Evolutionary conservation across 2,329 filamentous ascomycete species (phyloP), one percentile per base, ranked within the genome.

Genomic region (Penicillium concentricum): DNA sequence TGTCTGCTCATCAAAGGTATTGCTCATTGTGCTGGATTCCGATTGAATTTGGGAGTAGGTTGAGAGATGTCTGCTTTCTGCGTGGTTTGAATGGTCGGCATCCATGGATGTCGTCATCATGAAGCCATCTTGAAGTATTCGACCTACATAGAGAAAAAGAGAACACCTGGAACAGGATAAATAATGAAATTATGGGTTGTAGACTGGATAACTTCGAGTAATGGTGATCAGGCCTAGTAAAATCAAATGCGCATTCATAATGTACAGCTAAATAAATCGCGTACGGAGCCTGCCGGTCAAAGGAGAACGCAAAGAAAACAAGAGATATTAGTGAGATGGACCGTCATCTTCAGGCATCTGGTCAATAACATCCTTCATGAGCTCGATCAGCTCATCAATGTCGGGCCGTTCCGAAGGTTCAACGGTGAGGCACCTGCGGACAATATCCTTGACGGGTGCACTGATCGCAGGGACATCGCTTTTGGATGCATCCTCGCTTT

Each of bases 351-450:
- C 87, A 54, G 88, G 87, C 61, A 91, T 72, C 54, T 82, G 79
- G 34, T 83, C 81, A 67, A 96, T 83, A 20, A 91, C 88, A 16
- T 79, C 79, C 73, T 92, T 85, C n/a, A 96, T 87, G 72, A 94
- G 83, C 43, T 78, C 76, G 64, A 95, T 94, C 73, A 97, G 77
- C 75, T 94, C 87, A 66, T 91, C 86, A 58, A 96, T 88, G 74
- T 95, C 90, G 16, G 94, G 94, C 62, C 94, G 81, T 72, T 97
- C 93, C 3, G 83, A 84, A 0, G 93, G 89, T 78, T 99, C 94
- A 28, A 97, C 90, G 66, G 81, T 84, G 69, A 99, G 79, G 76
- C 94, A 99, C 70, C 84, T 87, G 71, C 92, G 82, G 52, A 99
- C 93, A 13, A 99, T 84, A 58, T 96, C 88, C 72, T 93, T 89